Evolutionary conservation across 2,329 filamentous ascomycete species (phyloP).

Genomic region (Acrodontium crateriforme): DNA sequence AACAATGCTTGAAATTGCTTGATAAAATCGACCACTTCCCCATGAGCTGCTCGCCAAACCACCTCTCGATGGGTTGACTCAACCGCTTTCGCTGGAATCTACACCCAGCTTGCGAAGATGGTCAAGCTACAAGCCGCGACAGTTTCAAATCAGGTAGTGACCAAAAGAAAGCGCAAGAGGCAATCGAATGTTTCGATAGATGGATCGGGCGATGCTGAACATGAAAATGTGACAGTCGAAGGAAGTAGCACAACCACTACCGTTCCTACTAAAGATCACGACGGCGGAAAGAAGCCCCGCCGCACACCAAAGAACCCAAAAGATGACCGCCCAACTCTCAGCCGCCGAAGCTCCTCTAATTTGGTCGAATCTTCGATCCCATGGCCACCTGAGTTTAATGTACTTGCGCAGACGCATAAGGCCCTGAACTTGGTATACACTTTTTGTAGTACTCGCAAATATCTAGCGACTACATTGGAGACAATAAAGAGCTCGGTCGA

Average conservation of each 20-base stretch:
- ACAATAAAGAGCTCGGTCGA: conserved; percentile 78
- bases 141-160: conserved; percentile 32
- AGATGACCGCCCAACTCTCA: conserved; percentile 25
- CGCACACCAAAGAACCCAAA: conserved; percentile 30
- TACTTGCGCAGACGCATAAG: conserved; percentile 61
- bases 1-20: too few relatives aligned
- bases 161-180: conserved; percentile 31
- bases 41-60: too few relatives aligned
- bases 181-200: conserved; percentile 7
- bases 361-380: conserved; percentile 39
- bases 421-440: conserved; percentile 89
- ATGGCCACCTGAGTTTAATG: conserved; percentile 66
- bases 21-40: too few relatives aligned
- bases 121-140: conserved; percentile 35
- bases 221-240: too few relatives aligned
- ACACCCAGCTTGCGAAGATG: too few relatives aligned
- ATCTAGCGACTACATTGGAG: conserved; percentile 81
- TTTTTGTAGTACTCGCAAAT: conserved; percentile 85
- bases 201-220: too few relatives aligned
- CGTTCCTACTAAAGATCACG: conserved; percentile 42
- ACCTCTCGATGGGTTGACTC: too few relatives aligned
- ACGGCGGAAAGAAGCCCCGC: conserved; percentile 41
- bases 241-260: too few relatives aligned
- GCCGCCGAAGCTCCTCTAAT: conserved; percentile 35
- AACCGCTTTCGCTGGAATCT: too few relatives aligned